Conservation (phyloP, 208 protist genomes). For the Sergeia podlipaevii region DNA sequence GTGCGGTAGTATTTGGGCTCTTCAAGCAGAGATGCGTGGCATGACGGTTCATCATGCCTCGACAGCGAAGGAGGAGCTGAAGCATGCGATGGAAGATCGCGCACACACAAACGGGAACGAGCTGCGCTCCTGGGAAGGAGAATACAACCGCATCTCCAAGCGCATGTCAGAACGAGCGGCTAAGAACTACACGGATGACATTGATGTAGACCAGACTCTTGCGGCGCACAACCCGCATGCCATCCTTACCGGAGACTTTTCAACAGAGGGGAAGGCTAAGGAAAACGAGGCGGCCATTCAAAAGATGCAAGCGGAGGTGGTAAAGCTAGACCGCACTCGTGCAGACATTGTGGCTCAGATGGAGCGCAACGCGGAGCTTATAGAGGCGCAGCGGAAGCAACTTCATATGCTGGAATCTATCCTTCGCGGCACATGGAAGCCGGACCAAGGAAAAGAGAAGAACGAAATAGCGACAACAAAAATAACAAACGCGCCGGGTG, state of each 20-base stretch:
- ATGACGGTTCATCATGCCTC: background rate
- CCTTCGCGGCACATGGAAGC: background rate
- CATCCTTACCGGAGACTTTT: background rate
- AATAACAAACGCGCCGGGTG: too few species aligned
- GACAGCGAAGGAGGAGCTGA: slow-evolving; percentile 11
- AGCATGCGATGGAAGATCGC: background rate
- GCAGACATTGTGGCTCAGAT: background rate
- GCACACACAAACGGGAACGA: slow-evolving; percentile 14
- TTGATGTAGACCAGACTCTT: slow-evolving; percentile 34
- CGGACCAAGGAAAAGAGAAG: slow-evolving; percentile 3
- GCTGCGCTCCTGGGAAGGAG: slow-evolving; percentile 13
- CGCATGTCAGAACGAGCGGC: slow-evolving; percentile 30
- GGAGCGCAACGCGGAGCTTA: background rate
- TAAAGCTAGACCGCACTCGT: background rate
- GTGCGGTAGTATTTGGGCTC: slow-evolving; percentile 14
- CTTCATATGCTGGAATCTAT: background rate
- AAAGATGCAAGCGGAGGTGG: background rate
- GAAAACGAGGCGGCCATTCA: background rate
- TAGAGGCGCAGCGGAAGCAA: background rate
- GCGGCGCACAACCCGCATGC: slow-evolving; percentile 3
- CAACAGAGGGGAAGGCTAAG: background rate
- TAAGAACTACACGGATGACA: slow-evolving; percentile 23
- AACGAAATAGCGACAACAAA: background rate
- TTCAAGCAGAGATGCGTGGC: slow-evolving; percentile 11
- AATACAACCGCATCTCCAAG: slow-evolving; percentile 22